phyloP scores from a whole-genome alignment of 768 basidiomycete genomes.

The Sarcodon sp. region DNA sequence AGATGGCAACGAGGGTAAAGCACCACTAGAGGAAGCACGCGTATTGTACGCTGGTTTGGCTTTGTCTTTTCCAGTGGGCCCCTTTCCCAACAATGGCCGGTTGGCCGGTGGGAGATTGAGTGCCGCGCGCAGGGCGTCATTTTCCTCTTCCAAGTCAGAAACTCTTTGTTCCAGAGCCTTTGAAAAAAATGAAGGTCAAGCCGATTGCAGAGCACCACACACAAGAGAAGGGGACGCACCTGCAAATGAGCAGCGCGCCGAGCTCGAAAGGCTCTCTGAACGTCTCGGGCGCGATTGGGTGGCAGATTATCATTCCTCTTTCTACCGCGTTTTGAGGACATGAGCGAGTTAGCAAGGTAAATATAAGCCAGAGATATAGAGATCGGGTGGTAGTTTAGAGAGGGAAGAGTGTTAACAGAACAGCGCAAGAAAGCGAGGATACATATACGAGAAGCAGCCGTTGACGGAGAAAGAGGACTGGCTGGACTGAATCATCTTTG shows the following conservation, averaged over 20 bases:
- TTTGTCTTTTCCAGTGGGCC: slow-evolving; percentile 81
- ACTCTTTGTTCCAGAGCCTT: slow-evolving; percentile 78
- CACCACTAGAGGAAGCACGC: slow-evolving; percentile 5
- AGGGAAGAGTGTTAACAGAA: slow-evolving; percentile 20
- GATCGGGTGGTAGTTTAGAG: slow-evolving; percentile 10
- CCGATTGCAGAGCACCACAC: slow-evolving; percentile 10
- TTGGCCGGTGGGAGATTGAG: slow-evolving; percentile 65
- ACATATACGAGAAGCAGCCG: slow-evolving; percentile 16
- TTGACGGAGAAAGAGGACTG: slow-evolving; percentile 15
- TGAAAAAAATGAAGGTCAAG: slow-evolving; percentile 13
- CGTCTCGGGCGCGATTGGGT: slow-evolving; percentile 75
- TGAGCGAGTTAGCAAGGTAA: slow-evolving; percentile 15
- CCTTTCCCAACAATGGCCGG: slow-evolving; percentile 64
- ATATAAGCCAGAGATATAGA: slow-evolving; percentile 8
- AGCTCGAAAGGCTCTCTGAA: slow-evolving; percentile 83
- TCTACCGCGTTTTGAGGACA: slow-evolving; percentile 82
- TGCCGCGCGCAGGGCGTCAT: slow-evolving; percentile 54
- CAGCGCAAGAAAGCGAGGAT: slow-evolving; percentile 21
- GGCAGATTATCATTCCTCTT: slow-evolving; percentile 75
- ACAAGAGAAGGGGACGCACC: slow-evolving; percentile 27
- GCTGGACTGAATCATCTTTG: slow-evolving; percentile 9
- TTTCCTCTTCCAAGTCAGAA: slow-evolving; percentile 76
- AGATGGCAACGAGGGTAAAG: slow-evolving; percentile 8
- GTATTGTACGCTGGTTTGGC: slow-evolving; percentile 24
- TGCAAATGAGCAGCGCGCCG: slow-evolving; percentile 79